These are phyloP conservation scores for Alternaria gansuensis DNA, from an alignment of 2,329 filamentous ascomycete genomes.

Conservation along the genomic window DNA sequence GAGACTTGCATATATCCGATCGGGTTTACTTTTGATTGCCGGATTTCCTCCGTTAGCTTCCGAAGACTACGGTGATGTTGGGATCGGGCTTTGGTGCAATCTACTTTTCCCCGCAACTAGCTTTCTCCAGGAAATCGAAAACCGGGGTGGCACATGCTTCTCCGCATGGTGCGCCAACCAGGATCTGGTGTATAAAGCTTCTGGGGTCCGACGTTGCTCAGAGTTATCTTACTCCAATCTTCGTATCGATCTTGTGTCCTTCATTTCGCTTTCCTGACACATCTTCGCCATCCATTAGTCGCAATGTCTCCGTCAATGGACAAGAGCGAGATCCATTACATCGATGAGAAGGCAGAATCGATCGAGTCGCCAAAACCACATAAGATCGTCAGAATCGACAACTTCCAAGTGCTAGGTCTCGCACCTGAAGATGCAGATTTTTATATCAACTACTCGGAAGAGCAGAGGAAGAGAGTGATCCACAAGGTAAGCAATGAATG, in stretches of 20 bases:
- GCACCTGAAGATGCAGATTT: conserved; percentile 35
- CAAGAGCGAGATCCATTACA: conserved; percentile 35
- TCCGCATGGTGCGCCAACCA: background rate
- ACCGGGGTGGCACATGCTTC: conserved; percentile 9
- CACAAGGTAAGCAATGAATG: conserved; percentile 25
- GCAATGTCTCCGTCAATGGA: conserved; percentile 29
- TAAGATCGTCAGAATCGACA: conserved; percentile 40
- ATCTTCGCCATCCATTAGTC: background rate
- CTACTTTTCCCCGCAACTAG: conserved; percentile 12
- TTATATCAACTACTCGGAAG: conserved; percentile 50
- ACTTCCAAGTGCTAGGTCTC: conserved; percentile 39
- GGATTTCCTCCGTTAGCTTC: background rate
- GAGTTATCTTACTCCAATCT: background rate
- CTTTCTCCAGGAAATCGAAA: conserved; percentile 16
- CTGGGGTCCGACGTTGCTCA: background rate
- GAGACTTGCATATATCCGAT: conserved; percentile 9
- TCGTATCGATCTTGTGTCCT: background rate
- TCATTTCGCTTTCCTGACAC: background rate
- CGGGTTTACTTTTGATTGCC: conserved; percentile 7
- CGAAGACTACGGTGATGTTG: background rate
- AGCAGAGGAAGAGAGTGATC: conserved; percentile 57
- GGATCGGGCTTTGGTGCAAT: conserved; percentile 7
- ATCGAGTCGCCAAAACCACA: conserved; percentile 27
- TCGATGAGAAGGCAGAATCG: conserved; percentile 36
- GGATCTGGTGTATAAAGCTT: conserved; percentile 10